Evolutionary conservation across 1,284 basidiomycete species (phyloP).

Genomic region (Inonotus hispidus): DNA sequence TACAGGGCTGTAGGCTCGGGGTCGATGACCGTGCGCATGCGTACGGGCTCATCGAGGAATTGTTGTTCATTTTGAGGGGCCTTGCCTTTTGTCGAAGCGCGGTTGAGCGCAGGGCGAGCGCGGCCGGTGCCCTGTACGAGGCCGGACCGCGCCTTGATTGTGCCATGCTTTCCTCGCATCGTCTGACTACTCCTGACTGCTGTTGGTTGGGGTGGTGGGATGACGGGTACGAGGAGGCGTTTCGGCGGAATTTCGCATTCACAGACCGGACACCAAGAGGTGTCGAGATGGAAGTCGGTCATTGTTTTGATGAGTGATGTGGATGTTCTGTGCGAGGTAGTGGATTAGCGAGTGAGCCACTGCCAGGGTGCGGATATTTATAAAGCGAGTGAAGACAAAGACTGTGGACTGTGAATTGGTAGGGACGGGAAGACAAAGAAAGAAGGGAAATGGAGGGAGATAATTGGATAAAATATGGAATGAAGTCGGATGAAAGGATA

Average conservation of each 20-base stretch:
- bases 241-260: conserved; percentile 66
- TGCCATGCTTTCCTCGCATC: conserved; percentile 36
- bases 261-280: conserved; percentile 71
- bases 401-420: not conserved
- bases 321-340: not conserved
- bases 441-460: not conserved
- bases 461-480: not conserved
- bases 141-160: conserved; percentile 33
- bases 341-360: not conserved
- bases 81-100: conserved; percentile 16
- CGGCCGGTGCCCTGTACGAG: conserved; percentile 59
- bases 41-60: conserved; percentile 32
- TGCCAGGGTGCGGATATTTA: not conserved
- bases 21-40: conserved; percentile 64
- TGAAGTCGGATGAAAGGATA: not conserved
- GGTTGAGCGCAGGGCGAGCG: conserved; percentile 23
- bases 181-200: conserved; percentile 27
- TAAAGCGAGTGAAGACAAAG: conserved; percentile 1
- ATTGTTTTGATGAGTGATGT: conserved; percentile 25
- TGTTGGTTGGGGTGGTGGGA: conserved; percentile 26
- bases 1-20: conserved; percentile 69
- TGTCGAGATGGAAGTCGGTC: conserved; percentile 46
- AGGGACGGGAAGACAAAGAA: not conserved
- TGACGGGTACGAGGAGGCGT: conserved; percentile 46
- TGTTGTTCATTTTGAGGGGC: conserved; percentile 12